Evolutionary conservation across 1,284 basidiomycete genomes (phyloP), one percentile per base, ranked within the genome.

Genomic region (Lignosus rhinocerotis): DNA sequence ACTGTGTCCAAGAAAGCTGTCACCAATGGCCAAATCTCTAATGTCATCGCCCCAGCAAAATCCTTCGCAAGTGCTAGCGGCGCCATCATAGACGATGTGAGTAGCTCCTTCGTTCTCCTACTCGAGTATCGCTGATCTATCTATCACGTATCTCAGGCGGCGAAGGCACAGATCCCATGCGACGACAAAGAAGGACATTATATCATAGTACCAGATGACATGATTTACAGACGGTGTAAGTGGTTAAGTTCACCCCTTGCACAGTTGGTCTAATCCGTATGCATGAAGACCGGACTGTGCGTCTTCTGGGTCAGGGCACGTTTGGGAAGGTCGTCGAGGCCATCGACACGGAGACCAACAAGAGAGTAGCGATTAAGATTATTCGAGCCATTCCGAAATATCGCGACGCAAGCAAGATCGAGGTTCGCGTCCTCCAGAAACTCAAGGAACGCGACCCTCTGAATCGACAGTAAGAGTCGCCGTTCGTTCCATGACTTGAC

Each of bases 321-420:
- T 99, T 99, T 70, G 97, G 97, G 66, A 99, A 99, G 75, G 97
- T 99, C 31, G 96, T 99, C 55, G 94, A 98, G 72, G 95, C 95
- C 38, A 76, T 91, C 68, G 94, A 98, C 76, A 85, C 86, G 38
- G 82, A 89, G 65, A 88, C 83, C 55, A 86, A 88, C 65, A 82
- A 80, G 66, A 83, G 87, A 70, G 96, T 99, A 25, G 97, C 97
- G 43, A 95, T 99, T 80, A 99, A 99, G 84, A 96, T 99, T 65
- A 99, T 99, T 68, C 87, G 95, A 51, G 93, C 93, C 34, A 94
- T 98, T 47, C 94, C 93, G 58, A 97, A 98, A 76, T 97, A 98
- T 72, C 91, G 97, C 53, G 97, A 99, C 75, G 97, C 97, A 9
- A 96, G 94, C 75, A 97, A 96, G 79, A 98, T 99, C 65, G 97